A percentile compares a stretch with the other conserved stretches of the same genome.
Conservation (phyloP, 306 rosid genomes). For the Dryas octopetala region DNA sequence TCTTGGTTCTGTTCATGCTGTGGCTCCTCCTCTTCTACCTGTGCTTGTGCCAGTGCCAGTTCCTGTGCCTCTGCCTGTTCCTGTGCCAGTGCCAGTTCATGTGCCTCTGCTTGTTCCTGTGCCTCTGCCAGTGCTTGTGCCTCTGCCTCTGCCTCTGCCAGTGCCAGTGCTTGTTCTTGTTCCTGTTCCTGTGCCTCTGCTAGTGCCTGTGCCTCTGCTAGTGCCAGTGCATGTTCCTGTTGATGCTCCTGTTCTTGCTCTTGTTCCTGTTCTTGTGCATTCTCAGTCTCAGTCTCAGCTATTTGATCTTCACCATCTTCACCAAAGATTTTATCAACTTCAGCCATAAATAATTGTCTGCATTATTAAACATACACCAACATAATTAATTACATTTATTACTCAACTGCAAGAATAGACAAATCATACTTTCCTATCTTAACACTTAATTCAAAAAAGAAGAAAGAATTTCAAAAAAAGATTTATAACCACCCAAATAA, state of each 20-base stretch:
- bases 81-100: conserved; percentile 9
- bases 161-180: not conserved
- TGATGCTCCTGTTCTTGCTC: no score
- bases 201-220: not conserved
- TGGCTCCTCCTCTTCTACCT: not conserved
- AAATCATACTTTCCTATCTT: not conserved
- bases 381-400: not conserved
- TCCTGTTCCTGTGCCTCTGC: not conserved
- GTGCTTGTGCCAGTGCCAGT: not conserved
- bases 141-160: not conserved
- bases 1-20: conserved; percentile 25
- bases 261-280: not conserved
- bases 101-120: conserved; percentile 18
- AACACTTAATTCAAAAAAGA: not conserved
- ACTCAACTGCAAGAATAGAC: not conserved
- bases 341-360: conserved; percentile 56
- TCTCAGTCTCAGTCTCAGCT: conserved; percentile 28
- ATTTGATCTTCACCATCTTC: conserved; percentile 30
- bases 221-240: not conserved
- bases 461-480: not conserved
- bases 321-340: conserved; percentile 46
- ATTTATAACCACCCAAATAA: not conserved
- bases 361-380: conserved; percentile 10
- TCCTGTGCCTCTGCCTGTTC: conserved; percentile 20
- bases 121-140: conserved; percentile 10